Base-by-base conservation (phyloP, 805 yeast genomes). In the Saturnispora besseyi region DNA sequence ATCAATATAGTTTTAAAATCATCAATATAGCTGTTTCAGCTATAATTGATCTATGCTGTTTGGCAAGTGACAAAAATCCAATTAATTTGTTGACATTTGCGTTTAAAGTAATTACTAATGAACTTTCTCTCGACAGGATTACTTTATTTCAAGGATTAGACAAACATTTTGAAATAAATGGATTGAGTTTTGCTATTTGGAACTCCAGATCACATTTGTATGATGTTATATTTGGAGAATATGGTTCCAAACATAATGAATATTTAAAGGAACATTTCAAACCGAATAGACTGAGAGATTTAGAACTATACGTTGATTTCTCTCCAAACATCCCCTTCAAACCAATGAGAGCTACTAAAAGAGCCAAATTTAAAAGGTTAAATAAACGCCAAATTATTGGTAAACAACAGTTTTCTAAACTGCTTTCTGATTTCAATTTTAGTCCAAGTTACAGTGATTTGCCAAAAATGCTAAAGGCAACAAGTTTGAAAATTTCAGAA, bases 321-420 rank as follows among this genome's bases (percentile, higher is more conserved):
- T 67, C 69, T 22, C 71, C 77, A 0, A 62, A 72, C 61, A 65
- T 66, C 29, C 82, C 84, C 15, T 91, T 89, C 63, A 74, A 77
- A 22, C 96, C 97, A 0, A 95, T 87, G 65, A 65, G 84, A 21
- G 82, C 95, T 0, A 71, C 76, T 33, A 82, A 79, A 53, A 69
- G 29, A 18, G 34, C 24, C 15, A 22, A 13, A 22, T 18, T 81
- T 1, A 68, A 69, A 30, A 65, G 69, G 3, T 67, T 76, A 13
- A 80, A 82, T 59, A 73, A 71, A 2, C 68, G 71, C 3, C 64
- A 41, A 18, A 22, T 47, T n/a, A 47, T 47, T 7, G 36, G 31
- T 21, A 48, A 50, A 38, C 29, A 31, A 10, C 50, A 48, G 21
- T 42, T 42, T 24, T 13, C 31, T 8, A 42, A 47, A n/a, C 29